phyloP scores from a whole-genome alignment of 305 asterid species.

The Solanum hybrid region DNA sequence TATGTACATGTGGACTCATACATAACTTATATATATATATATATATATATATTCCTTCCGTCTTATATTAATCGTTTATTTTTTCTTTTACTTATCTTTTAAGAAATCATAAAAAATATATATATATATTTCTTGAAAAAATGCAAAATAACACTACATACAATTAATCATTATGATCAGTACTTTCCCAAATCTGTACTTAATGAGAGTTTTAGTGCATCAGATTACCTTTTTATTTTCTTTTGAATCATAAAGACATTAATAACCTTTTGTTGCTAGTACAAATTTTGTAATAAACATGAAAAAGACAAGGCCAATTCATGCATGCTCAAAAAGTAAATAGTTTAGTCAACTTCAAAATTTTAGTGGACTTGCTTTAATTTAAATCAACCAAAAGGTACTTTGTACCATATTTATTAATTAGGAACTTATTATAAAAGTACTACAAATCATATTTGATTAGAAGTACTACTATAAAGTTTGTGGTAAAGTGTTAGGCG shows the following conservation, averaged over 20 bases:
- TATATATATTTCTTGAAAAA: background rate
- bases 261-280: background rate
- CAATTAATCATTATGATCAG: background rate
- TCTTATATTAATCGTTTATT: too few species aligned
- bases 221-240: accelerated
- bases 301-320: background rate
- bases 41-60: background rate
- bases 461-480: background rate
- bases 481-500: background rate
- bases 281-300: background rate
- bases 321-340: background rate
- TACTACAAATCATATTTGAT: background rate
- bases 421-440: background rate
- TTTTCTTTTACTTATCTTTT: too few species aligned
- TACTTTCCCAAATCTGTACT: background rate
- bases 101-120: too few species aligned
- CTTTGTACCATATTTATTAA: background rate
- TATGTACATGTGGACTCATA: background rate
- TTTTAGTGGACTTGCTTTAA: background rate
- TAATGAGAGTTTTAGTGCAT: background rate
- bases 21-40: background rate
- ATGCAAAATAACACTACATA: background rate
- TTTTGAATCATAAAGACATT: background rate
- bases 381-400: background rate
- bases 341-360: background rate